Evolutionary conservation across 164 flowering plant genomes (phyloP).

Genomic region (Piper betle): DNA sequence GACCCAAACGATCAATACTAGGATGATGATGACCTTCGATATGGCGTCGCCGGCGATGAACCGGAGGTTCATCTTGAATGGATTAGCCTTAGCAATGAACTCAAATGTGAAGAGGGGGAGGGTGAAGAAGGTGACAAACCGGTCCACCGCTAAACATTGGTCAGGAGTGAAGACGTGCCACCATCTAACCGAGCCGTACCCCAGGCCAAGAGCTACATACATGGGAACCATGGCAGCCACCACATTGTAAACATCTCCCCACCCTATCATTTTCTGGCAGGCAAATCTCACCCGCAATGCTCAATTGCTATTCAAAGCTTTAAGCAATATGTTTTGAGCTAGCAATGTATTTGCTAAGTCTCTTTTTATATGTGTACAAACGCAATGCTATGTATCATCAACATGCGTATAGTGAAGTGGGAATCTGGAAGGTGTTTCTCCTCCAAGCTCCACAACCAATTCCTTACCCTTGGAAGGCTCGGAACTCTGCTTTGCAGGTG

Average conservation of each 20-base stretch:
- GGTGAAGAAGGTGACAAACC: constrained; percentile 52
- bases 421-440: no score
- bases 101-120: constrained; percentile 61
- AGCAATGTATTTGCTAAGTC: no score
- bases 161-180: constrained; percentile 48
- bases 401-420: no score
- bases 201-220: constrained; percentile 36
- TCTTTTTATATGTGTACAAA: no score
- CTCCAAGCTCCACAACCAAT: no score
- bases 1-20: constrained; percentile 45
- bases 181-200: constrained; percentile 48
- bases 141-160: constrained; percentile 47
- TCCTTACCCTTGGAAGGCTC: no score
- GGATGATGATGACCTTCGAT: constrained; percentile 39
- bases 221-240: constrained; percentile 39
- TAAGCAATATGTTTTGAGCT: no score
- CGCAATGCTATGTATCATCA: no score
- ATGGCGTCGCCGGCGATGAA: constrained; percentile 51
- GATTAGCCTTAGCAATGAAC: constrained; percentile 41
- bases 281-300: not conserved
- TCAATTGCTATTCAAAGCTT: not conserved
- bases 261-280: constrained; percentile 24
- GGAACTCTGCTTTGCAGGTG: no score
- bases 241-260: constrained; percentile 38
- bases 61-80: constrained; percentile 40